Percentiles rank a stretch among this genome's conserved stretches.
Evolutionary conservation across 179 eudicot genomes (phyloP).

Genomic region (Pouteria campechiana): DNA sequence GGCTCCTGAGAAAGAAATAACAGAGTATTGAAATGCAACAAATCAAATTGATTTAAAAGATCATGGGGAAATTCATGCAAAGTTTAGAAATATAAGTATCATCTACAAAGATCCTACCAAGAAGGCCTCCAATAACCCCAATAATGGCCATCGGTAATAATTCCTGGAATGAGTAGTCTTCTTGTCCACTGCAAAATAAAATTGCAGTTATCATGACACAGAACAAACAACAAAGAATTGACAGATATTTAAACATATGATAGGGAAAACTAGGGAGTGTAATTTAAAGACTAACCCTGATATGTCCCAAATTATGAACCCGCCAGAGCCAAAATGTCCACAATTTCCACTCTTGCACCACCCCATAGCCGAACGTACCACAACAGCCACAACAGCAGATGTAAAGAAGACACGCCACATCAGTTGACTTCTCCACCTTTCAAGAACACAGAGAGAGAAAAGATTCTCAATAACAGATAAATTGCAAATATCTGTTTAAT

Average conservation of each 20-base stretch:
- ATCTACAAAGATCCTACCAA: too few species aligned
- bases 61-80: too few species aligned
- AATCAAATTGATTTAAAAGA: too few species aligned
- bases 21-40: background rate
- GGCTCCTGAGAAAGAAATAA: constrained; percentile 49
- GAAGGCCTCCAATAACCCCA: constrained; percentile 96
- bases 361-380: constrained; percentile 95
- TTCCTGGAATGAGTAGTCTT: constrained; percentile 94
- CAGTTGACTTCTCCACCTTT: constrained; percentile 99
- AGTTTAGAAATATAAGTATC: too few species aligned
- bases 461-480: background rate
- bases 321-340: constrained; percentile 99
- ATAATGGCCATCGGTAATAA: constrained; percentile 95
- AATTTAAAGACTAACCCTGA: constrained; percentile 53
- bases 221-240: constrained; percentile 1
- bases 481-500: background rate
- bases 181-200: constrained; percentile 75
- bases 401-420: constrained; percentile 99
- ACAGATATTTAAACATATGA: too few species aligned
- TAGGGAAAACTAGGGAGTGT: constrained; percentile 7
- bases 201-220: constrained; percentile 11
- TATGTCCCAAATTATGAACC: constrained; percentile 96
- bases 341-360: constrained; percentile 98
- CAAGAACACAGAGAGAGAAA: constrained; percentile 11
- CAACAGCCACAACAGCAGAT: constrained; percentile 98